Conservation (phyloP, 495 filamentous ascomycete species). For the Tuber melanosporum region DNA sequence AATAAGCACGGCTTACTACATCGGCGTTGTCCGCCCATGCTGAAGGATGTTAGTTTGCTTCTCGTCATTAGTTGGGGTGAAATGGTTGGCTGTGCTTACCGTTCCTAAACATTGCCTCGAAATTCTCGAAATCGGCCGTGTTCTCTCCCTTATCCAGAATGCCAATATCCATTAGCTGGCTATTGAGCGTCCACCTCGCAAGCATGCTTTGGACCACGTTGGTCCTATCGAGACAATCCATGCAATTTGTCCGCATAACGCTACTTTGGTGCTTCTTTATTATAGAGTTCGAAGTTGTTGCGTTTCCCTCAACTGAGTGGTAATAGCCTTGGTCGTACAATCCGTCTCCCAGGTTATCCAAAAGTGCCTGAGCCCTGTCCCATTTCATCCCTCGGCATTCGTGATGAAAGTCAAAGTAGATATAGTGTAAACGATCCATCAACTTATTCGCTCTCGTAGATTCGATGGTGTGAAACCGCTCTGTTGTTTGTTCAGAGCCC, state of each 20-base stretch:
- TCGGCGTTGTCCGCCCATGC: constrained; percentile 96
- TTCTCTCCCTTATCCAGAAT: constrained; percentile 63
- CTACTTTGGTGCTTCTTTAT: constrained; percentile 54
- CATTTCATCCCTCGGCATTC: constrained; percentile 91
- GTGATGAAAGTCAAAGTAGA: constrained; percentile 98
- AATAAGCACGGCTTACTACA: constrained; percentile 83
- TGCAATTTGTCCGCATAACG: constrained; percentile 94
- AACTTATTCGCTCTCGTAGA: constrained; percentile 53
- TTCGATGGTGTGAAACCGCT: constrained; percentile 76
- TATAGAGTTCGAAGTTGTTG: constrained; percentile 42
- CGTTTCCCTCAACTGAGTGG: constrained; percentile 65
- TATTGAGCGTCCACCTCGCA: constrained; percentile 75
- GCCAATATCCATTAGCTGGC: constrained; percentile 75
- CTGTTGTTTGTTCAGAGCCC: constrained; percentile 55
- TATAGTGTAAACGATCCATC: constrained; percentile 79
- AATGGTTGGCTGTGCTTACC: constrained; percentile 42
- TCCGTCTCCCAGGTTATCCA: constrained; percentile 68
- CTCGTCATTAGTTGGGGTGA: neutral
- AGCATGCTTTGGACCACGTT: constrained; percentile 97
- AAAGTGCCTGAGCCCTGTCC: constrained; percentile 80
- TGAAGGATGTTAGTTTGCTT: constrained; percentile 10
- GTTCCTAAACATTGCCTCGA: constrained; percentile 86
- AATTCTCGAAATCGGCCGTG: constrained; percentile 62
- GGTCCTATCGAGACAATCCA: constrained; percentile 97
- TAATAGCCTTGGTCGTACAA: constrained; percentile 79